Evolutionary conservation across 2,329 filamentous ascomycete species (phyloP), one percentile per base, ranked within the genome.

Genomic region (Aspergillus quadricinctus): DNA sequence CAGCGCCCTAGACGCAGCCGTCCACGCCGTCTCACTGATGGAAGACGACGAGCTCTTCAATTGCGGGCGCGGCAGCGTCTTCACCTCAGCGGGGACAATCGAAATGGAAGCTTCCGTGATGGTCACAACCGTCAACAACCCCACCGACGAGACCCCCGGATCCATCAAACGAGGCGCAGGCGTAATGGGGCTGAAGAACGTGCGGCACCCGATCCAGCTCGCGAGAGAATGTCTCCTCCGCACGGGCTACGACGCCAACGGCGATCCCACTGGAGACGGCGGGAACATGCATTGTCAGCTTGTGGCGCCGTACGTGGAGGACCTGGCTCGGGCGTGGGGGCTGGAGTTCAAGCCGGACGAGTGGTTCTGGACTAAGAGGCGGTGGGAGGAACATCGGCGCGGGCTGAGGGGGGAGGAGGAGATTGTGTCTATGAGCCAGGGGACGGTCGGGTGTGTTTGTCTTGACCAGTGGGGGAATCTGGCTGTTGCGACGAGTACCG

Each of bases 21-120:
- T 88, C 1, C 83, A 87, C 70, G 91, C 91, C 48, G 90, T 95
- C 10, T 77, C 80, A 1, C 80, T 87, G 27, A 83, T 96, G 17
- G 92, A 96, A 75, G 80, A 95, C 67, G 84, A 92, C 67, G 81
- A 87, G 1, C 82, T 95, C 4, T 96, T 94, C 81, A 96, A 96
- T 76, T 86, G 86, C 56, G 91, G 86, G 7, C 87, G 86, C 65
- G 92, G 92, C 53, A 89, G 91, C 51, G 91, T 96, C 21, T 96
- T 95, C 73, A 96, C 90, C 0, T 84, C 87, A 51, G 86, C 88
- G 62, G 92, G 92, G 19, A 82, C 86, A 60, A 92, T 92, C 70
- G 89, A 96, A 76, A 85, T 96, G 59, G 92, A 96, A 75, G 89
- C 90, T 1, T 89, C 86, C 8, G 83, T 96, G 52, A 96, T 96